Base-by-base conservation (phyloP, 1,284 basidiomycete genomes). In the Takashimella tepidaria region DNA sequence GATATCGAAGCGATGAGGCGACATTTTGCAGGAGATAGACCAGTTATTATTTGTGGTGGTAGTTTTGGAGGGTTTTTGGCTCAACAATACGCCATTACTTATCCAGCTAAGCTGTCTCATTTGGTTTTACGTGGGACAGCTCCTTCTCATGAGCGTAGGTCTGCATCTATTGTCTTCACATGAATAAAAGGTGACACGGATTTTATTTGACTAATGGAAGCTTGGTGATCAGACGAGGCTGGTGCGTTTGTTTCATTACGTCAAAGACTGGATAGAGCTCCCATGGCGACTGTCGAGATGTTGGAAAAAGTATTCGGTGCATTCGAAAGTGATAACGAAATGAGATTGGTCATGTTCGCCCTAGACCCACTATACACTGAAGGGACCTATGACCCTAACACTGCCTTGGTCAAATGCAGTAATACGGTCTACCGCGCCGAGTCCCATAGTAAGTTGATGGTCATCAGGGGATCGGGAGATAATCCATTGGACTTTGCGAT, bases 11-110 rank as follows among this genome's bases (percentile, higher is more conserved):
- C 49, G 10, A 23, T 61, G 4, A 45, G 57, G 25, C 22, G 11
- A 19, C 50, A 58, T 45, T 59, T 61, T 42, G 49, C 26, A 0
- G 50, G 47, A 1, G 31, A 45, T 16, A 25, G 42, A 41, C 23
- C 31, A 27, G 57, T 49, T 19, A 41, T 61, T 20, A 61, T 61
- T 25, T 55, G 52, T 41, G 60, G 60, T 24, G 60, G 60, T 3
- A 59, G 57, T 53, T 61, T 61, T 49, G 60, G 60, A 2, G 60
- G 60, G 5, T 61, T 48, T 50, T 37, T 61, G 22, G 60, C 60
- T 11, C 60, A 61, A 27, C 57, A 59, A 51, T 61, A 59, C 47
- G 60, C 55, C 5, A 59, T 59, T 42, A 59, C 57, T 4, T 57
- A 56, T 53, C 54, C 54, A 10, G 49, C 54, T 19, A 47, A 48